Conservation (phyloP, 116 monocot genomes). For the Cymodocea nodosa region DNA sequence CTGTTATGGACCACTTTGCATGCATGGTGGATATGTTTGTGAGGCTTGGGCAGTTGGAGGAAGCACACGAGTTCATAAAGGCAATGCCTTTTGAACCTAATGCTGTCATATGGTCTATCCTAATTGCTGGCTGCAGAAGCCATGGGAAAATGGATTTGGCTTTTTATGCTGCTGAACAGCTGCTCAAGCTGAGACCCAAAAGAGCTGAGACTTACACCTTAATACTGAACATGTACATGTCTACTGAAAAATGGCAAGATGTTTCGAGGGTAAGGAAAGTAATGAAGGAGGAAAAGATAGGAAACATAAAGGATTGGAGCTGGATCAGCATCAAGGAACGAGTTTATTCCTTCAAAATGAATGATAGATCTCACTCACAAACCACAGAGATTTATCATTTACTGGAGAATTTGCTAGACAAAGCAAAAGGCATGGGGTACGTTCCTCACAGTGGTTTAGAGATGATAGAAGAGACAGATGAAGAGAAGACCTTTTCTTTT, state of each 20-base stretch:
- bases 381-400: constrained; percentile 32
- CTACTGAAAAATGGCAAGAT: constrained; percentile 67
- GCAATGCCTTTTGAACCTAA: constrained; percentile 58
- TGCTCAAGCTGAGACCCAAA: constrained; percentile 56
- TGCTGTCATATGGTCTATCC: constrained; percentile 74
- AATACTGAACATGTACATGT: constrained; percentile 73
- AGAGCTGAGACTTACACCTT: constrained; percentile 48
- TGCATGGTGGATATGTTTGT: constrained; percentile 94
- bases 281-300: constrained; percentile 70
- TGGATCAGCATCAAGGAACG: constrained; percentile 66
- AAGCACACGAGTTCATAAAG: constrained; percentile 57
- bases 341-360: constrained; percentile 48
- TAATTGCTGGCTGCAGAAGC: constrained; percentile 67
- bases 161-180: constrained; percentile 52
- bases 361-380: constrained; percentile 42
- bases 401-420: constrained; percentile 44
- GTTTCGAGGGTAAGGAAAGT: constrained; percentile 63
- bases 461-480: constrained; percentile 24
- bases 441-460: constrained; percentile 31
- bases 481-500: constrained; percentile 2
- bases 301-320: constrained; percentile 45
- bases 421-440: constrained; percentile 47
- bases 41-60: constrained; percentile 51
- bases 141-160: constrained; percentile 69
- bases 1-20: constrained; percentile 74